These are phyloP conservation scores for Alternaria sp. DNA, from an alignment of 2,329 filamentous ascomycete genomes.

Conservation along the genomic window DNA sequence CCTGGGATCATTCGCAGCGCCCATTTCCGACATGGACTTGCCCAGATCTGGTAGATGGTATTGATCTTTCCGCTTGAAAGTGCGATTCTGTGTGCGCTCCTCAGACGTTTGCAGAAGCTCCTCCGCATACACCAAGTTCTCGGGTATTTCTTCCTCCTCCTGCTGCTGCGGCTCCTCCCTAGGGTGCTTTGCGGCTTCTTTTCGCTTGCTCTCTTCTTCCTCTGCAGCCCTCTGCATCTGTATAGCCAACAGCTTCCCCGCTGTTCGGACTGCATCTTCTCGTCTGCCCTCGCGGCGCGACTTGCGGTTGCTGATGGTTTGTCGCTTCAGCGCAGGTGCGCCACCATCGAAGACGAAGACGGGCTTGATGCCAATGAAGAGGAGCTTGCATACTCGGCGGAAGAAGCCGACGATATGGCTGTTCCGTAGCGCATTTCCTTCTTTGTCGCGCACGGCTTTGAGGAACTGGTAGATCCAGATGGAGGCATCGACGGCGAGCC, in stretches of 20 bases:
- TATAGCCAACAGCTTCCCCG: conserved; percentile 87
- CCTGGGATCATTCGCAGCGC: conserved; percentile 86
- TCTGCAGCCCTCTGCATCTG: conserved; percentile 93
- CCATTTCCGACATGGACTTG: conserved; percentile 81
- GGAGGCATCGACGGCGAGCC: conserved; percentile 94
- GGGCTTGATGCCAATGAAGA: conserved; percentile 95
- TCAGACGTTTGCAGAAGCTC: conserved; percentile 81
- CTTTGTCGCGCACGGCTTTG: conserved; percentile 97
- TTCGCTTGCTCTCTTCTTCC: conserved; percentile 77
- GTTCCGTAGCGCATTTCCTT: conserved; percentile 95
- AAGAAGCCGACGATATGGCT: conserved; percentile 98
- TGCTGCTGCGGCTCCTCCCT: conserved; percentile 61
- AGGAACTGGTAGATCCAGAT: conserved; percentile 99
- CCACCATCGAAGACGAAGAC: conserved; percentile 99
- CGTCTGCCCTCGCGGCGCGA: conserved; percentile 83
- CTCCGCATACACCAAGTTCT: conserved; percentile 86
- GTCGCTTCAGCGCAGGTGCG: conserved; percentile 86
- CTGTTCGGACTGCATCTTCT: conserved; percentile 91
- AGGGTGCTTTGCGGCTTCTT: conserved; percentile 52
- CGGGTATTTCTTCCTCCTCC: conserved; percentile 77
- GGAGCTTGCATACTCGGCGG: conserved; percentile 93
- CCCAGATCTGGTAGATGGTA: conserved; percentile 93
- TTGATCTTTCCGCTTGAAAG: conserved; percentile 89
- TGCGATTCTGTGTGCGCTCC: conserved; percentile 76
- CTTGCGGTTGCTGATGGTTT: conserved; percentile 84